Evolutionary conservation across 2,329 filamentous ascomycete species (phyloP).

Genomic region (Atkinsonella hypoxylon): DNA sequence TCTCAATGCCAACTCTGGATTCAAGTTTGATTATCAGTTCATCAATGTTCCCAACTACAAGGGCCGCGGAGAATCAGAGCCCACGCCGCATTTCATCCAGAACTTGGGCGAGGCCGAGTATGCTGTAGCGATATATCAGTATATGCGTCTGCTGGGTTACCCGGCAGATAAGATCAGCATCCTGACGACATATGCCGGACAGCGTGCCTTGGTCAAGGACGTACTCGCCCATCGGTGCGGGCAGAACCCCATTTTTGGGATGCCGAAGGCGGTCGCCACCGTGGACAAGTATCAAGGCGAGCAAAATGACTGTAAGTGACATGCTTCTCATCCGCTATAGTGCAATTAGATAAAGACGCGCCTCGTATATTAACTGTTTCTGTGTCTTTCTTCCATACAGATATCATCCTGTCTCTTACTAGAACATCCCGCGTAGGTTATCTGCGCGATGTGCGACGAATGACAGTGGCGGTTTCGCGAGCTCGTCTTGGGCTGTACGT

Average conservation of each 20-base stretch:
- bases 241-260: constrained; percentile 71
- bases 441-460: constrained; percentile 79
- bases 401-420: constrained; percentile 87
- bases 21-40: constrained; percentile 92
- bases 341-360: no score
- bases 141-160: constrained; percentile 93
- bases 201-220: constrained; percentile 77
- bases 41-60: constrained; percentile 93
- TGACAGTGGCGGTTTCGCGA: constrained; percentile 89
- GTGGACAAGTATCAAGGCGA: constrained; percentile 99
- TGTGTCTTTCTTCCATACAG: constrained; percentile 27
- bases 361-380: not conserved
- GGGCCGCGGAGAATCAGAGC: constrained; percentile 76
- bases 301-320: constrained; percentile 85
- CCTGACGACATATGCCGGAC: constrained; percentile 85
- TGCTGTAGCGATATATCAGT: constrained; percentile 87
- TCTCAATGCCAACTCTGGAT: constrained; percentile 73
- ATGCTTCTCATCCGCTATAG: no score
- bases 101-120: constrained; percentile 97
- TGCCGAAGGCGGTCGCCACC: constrained; percentile 82
- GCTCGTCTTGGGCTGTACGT: constrained; percentile 87
- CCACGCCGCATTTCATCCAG: constrained; percentile 88
- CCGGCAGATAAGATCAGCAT: constrained; percentile 76
- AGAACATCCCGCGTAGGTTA: constrained; percentile 85
- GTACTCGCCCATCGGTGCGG: constrained; percentile 76